Base-by-base conservation (phyloP, 2,329 filamentous ascomycete genomes). In the Colletotrichum horii region DNA sequence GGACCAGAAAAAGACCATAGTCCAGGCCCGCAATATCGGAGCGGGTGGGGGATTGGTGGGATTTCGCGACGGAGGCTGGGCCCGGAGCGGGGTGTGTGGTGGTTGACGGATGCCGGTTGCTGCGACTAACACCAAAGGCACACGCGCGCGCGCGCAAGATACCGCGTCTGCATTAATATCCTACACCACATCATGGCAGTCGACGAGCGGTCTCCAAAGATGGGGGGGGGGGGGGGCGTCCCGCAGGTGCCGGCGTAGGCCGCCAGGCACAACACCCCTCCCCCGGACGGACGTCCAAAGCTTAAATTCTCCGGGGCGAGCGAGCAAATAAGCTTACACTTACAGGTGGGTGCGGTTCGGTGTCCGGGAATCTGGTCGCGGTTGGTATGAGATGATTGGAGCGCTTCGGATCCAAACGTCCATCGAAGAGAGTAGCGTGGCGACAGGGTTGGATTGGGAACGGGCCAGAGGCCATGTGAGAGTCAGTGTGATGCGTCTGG, bases 41-140 rank as follows among this genome's bases (percentile, higher is more conserved):
- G 62, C 3, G n/a, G 52, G 14, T 22, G 62, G 43, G 28, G 70
- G 70, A 71, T 71, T 71, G 70, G 70, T 71, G 70, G 70, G 70
- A 71, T 71, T 58, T 71, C 24, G 48, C 69, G 24, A 22, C 69
- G 38, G 19, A 24, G 38, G 4, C 30, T 28, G 36, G 22, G 52
- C 38, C 30, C 38, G 68, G 55, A 28, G 55, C 55, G 55, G 55
- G 55, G 55, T 30, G 28, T 52, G 43, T 22, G 11, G 12, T 52
- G 11, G 43, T 7, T 14, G 43, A 12, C 4, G 43, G 43, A 52
- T 52, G 43, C 43, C 43, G 43, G 19, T 22, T 14, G n/a, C 43
- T 48, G n/a, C 43, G 9, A 48, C n/a, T 14, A 16, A 58, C 55
- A 58, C 24, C 55, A 58, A 26, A 16, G 26, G 22, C 55, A 58